Evolutionary conservation across 1,139 yeast species (phyloP), one percentile per base, ranked within the genome.

Genomic region (Hemisphaericaspora xylanilytica): DNA sequence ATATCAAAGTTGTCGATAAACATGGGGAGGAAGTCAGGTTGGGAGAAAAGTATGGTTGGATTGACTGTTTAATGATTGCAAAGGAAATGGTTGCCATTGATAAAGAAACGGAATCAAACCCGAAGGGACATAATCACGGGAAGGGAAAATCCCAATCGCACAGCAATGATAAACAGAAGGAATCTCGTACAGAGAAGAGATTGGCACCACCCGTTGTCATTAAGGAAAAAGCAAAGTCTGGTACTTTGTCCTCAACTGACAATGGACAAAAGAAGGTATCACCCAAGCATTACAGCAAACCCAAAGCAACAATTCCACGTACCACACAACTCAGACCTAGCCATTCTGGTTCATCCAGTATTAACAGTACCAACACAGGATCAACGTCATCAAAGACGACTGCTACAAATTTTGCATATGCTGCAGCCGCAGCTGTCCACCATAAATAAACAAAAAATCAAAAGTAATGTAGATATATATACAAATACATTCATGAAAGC

Each of bases 381-480:
- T 15, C 36, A 12, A 16, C 32, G 3, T 5, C 32, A 18, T 12
- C 22, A 17, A 17, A 12, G 32, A 29, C 6, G 4, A 29, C 32
- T 3, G 11, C 33, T 10, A 62, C 57, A 35, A 63, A 59, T 32
- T 70, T 70, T 61, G 75, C 75, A 42, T 65, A 62, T 41, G 75
- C 75, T 5, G 76, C 76, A 1, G 76, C 76, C 3, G 74, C 76
- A 7, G 75, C 75, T 9, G 75, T 65, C 37, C 65, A 61, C 46
- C 58, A 56, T 41, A 41, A 38, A 35, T 41, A 27, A 26, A 25
- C n/a, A n/a, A n/a, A n/a, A n/a, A n/a, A n/a, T n/a, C n/a, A n/a
- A n/a, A n/a, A n/a, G n/a, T n/a, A n/a, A n/a, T n/a, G n/a, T n/a
- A n/a, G n/a, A n/a, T n/a, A n/a, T n/a, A n/a, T n/a, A n/a, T n/a